These are phyloP conservation scores for Geotrichum citri-aurantii DNA, from an alignment of 1,139 yeast species.

Conservation along the genomic window DNA sequence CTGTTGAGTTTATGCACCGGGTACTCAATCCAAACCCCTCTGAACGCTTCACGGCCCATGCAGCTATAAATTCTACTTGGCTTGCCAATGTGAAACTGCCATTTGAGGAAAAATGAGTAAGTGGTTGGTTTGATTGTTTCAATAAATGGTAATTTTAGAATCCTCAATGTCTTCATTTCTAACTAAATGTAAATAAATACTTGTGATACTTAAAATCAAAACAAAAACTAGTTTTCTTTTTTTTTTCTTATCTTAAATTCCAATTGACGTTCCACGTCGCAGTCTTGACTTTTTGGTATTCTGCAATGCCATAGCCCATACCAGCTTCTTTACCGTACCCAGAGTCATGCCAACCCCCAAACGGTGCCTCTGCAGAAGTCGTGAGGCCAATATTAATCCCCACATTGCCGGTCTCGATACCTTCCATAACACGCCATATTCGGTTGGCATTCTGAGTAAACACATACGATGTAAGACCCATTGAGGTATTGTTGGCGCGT, in stretches of 20 bases:
- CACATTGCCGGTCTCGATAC: conserved; percentile 57
- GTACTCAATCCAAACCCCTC: conserved; percentile 55
- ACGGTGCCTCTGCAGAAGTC: conserved; percentile 56
- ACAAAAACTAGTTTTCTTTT: too few species aligned
- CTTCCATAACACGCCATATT: conserved; percentile 54
- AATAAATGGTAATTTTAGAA: too few species aligned
- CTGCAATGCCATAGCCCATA: conserved; percentile 54
- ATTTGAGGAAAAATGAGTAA: neutral
- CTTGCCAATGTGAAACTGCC: conserved; percentile 33
- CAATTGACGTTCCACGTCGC: conserved; percentile 34
- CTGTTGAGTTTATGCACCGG: conserved; percentile 49
- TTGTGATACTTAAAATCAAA: too few species aligned
- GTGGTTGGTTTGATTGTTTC: too few species aligned
- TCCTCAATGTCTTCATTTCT: too few species aligned
- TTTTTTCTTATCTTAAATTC: neutral
- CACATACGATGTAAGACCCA: conserved; percentile 62
- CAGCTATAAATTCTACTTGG: conserved; percentile 51
- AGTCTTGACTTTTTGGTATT: conserved; percentile 51
- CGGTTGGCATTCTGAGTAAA: conserved; percentile 54
- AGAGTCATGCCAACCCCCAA: conserved; percentile 59
- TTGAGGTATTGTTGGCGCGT: conserved; percentile 54
- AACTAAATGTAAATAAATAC: too few species aligned
- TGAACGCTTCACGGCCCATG: conserved; percentile 52
- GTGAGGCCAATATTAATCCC: conserved; percentile 56
- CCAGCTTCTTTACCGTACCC: conserved; percentile 63